Evolutionary conservation across 1,284 basidiomycete genomes (phyloP), one percentile per base, ranked within the genome.

Genomic region (Ganoderma multipileum): DNA sequence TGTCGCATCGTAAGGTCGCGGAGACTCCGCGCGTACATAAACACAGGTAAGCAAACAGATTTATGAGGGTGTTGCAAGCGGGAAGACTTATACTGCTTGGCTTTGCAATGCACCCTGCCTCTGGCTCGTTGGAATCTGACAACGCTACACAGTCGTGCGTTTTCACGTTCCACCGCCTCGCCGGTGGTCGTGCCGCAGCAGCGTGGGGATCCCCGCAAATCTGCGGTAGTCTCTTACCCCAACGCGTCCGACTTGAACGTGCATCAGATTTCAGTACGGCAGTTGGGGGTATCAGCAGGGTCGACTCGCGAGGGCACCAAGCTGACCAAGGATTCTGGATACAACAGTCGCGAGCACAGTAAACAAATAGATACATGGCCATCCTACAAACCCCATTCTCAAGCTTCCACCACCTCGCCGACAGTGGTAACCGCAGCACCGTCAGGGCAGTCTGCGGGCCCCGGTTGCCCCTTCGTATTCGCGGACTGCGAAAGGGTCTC

Each of bases 401-500:
- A 63, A 18, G 36, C 20, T 39, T 63, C 62, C 26, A 54, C 44
- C 5, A 47, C 36, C 36, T 63, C 61, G 47, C 61, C 47, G 5
- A 63, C 28, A 33, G 44, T 62, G 20, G 61, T 62, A 11, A 23
- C 47, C 36, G 62, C 36, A 39, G 62, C 50, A 38, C 23, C 26
- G 7, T 38, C 39, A 2, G 23, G 58, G 36, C 38, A 47, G 23
- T 69, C 68, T 42, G 52, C 41, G 7, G 33, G 57, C 57, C 55
- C 62, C 30, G 58, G 50, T 18, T 28, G 44, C 12, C 65, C 57
- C 36, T 69, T 66, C 39, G 38, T 62, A 39, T 71, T 69, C 36
- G 73, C 73, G 57, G 71, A 75, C 30, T 79, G 69, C 68, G 77
- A 79, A 64, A 88, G 73, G 52, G 87, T 88, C 73, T 84, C 83